These are phyloP conservation scores for Viola odorata DNA, from an alignment of 345 rosid genomes.

Conservation along the genomic window DNA sequence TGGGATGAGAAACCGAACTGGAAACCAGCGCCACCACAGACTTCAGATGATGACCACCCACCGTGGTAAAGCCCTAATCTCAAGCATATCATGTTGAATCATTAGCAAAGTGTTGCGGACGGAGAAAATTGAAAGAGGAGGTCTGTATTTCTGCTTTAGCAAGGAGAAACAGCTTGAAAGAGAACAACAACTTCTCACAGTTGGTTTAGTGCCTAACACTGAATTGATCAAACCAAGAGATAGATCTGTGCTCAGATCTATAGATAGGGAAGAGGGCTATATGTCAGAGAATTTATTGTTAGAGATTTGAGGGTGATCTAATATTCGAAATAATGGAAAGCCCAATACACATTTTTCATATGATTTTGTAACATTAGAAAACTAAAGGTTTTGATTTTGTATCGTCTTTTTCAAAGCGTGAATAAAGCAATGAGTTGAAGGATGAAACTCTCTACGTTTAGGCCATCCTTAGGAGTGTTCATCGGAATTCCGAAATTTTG, in stretches of 20 bases:
- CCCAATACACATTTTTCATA: neutral
- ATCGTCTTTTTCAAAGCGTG: neutral
- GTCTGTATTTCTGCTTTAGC: no score
- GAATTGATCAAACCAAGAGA: neutral
- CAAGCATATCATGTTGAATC: neutral
- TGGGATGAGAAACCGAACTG: constrained; percentile 97
- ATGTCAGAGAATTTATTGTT: neutral
- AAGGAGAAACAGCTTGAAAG: neutral
- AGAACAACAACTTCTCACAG: neutral
- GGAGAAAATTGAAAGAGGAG: no score
- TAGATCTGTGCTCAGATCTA: neutral
- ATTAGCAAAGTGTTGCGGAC: no score
- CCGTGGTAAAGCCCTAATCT: constrained; percentile 20
- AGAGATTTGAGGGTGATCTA: neutral
- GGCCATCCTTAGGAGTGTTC: no score
- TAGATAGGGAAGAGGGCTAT: no score
- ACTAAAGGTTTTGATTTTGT: neutral
- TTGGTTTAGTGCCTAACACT: no score
- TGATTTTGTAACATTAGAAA: neutral
- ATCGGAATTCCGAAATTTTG: no score
- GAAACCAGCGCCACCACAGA: constrained; percentile 82
- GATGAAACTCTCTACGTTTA: no score
- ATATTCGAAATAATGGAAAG: neutral
- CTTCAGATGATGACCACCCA: constrained; percentile 71
- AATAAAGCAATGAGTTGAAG: neutral